Evolutionary conservation across 1,139 yeast species (phyloP).

Genomic region (Lodderomyces oxycetoniae): DNA sequence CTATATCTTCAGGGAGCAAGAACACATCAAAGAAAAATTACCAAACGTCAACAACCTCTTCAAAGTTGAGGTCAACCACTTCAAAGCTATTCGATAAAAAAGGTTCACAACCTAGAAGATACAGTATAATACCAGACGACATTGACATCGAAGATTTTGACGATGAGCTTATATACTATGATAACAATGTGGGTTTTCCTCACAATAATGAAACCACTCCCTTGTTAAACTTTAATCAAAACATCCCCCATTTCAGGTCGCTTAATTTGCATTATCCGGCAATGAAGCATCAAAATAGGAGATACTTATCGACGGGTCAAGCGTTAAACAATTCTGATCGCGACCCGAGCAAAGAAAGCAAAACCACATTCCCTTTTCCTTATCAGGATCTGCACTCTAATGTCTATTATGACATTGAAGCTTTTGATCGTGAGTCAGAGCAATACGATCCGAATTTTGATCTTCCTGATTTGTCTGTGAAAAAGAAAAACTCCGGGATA

Average conservation of each 20-base stretch:
- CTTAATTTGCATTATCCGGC: constrained; percentile 34
- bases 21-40: constrained; percentile 23
- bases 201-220: constrained; percentile 30
- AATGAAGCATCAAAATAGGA: constrained; percentile 27
- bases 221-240: constrained; percentile 27
- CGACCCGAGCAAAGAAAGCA: no score
- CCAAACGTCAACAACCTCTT: constrained; percentile 30
- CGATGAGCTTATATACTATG: constrained; percentile 50
- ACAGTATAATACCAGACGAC: constrained; percentile 68
- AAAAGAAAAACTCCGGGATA: not conserved
- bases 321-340: constrained; percentile 18
- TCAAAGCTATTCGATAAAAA: constrained; percentile 67
- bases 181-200: constrained; percentile 21
- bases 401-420: constrained; percentile 38
- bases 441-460: constrained; percentile 18
- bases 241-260: constrained; percentile 42
- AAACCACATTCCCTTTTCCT: constrained; percentile 48
- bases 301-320: constrained; percentile 37
- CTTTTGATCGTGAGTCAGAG: constrained; percentile 35
- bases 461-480: constrained; percentile 14
- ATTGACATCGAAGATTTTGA: constrained; percentile 63
- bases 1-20: constrained; percentile 17
- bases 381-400: constrained; percentile 37
- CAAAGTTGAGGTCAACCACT: constrained; percentile 59
- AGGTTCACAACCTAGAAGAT: constrained; percentile 67